phyloP scores from a whole-genome alignment of 2,329 filamentous ascomycete genomes.

The Biscogniauxia marginata region DNA sequence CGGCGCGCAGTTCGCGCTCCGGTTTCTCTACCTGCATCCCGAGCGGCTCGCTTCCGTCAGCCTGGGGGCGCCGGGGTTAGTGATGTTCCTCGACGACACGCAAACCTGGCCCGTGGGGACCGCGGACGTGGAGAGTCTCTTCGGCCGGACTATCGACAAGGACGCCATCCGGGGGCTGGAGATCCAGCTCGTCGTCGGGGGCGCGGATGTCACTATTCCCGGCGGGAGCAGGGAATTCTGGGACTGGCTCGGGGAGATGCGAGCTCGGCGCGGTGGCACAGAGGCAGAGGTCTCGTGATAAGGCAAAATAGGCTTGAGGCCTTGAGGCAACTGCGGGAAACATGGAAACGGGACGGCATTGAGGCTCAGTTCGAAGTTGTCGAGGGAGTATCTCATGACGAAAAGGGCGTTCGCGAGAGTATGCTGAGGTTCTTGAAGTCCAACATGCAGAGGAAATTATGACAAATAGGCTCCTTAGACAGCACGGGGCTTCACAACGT shows the following conservation, averaged over 20 bases:
- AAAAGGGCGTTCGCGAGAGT: no score
- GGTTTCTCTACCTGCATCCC: constrained; percentile 34
- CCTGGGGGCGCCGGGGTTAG: constrained; percentile 32
- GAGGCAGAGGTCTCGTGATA: not conserved
- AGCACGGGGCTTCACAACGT: no score
- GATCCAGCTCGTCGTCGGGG: constrained; percentile 25
- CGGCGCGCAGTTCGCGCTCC: constrained; percentile 33
- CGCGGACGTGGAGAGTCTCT: constrained; percentile 17
- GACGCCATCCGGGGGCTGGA: constrained; percentile 14
- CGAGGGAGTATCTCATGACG: constrained; percentile 22
- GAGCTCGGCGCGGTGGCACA: not conserved
- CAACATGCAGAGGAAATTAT: no score
- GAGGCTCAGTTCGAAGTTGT: constrained; percentile 22
- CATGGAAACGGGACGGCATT: constrained; percentile 23
- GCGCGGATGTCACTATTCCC: constrained; percentile 16
- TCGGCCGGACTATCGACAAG: constrained; percentile 12
- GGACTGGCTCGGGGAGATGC: constrained; percentile 17
- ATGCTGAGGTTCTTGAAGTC: no score
- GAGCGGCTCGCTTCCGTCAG: constrained; percentile 28
- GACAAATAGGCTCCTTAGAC: no score
- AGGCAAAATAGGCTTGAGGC: constrained; percentile 12
- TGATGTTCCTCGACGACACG: constrained; percentile 24
- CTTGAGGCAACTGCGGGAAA: constrained; percentile 10
- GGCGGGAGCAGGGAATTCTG: constrained; percentile 24
- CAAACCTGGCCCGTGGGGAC: constrained; percentile 23